phyloP scores from a whole-genome alignment of 257 asterid species.

The Catharanthus roseus region DNA sequence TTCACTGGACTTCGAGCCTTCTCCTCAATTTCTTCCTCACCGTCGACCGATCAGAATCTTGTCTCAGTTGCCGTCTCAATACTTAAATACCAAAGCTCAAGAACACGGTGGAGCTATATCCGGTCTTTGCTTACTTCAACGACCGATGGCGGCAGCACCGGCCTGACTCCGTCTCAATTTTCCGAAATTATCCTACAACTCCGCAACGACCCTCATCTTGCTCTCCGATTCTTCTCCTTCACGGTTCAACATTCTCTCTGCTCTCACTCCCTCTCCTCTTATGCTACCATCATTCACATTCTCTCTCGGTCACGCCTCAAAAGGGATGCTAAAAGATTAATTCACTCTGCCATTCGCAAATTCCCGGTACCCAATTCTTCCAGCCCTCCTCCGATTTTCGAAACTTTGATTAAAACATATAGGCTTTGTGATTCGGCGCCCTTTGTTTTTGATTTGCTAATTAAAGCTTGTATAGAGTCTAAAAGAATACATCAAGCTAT shows the following conservation, averaged over 20 bases:
- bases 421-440: conserved; percentile 82
- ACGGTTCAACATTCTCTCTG: conserved; percentile 61
- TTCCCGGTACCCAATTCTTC: conserved; percentile 33
- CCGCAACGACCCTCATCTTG: conserved; percentile 69
- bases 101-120: conserved; percentile 80
- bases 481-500: conserved; percentile 57
- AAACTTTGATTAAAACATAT: conserved; percentile 56
- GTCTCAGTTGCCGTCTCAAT: conserved; percentile 65
- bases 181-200: conserved; percentile 53
- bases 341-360: conserved; percentile 51
- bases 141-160: neutral
- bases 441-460: conserved; percentile 72
- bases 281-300: conserved; percentile 63
- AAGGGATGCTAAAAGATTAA: conserved; percentile 40
- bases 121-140: conserved; percentile 52
- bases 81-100: conserved; percentile 88
- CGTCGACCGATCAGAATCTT: conserved; percentile 30
- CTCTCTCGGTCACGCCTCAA: conserved; percentile 68
- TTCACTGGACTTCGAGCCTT: conserved; percentile 9
- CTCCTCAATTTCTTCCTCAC: conserved; percentile 31
- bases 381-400: conserved; percentile 39
- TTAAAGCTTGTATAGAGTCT: conserved; percentile 62
- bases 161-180: conserved; percentile 58
- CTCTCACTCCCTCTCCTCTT: conserved; percentile 59
- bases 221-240: conserved; percentile 59